Percentiles rank a stretch among this genome's conserved stretches.
These are phyloP conservation scores for Aspergillus campestris DNA, from an alignment of 495 filamentous ascomycete species.

Conservation along the genomic window DNA sequence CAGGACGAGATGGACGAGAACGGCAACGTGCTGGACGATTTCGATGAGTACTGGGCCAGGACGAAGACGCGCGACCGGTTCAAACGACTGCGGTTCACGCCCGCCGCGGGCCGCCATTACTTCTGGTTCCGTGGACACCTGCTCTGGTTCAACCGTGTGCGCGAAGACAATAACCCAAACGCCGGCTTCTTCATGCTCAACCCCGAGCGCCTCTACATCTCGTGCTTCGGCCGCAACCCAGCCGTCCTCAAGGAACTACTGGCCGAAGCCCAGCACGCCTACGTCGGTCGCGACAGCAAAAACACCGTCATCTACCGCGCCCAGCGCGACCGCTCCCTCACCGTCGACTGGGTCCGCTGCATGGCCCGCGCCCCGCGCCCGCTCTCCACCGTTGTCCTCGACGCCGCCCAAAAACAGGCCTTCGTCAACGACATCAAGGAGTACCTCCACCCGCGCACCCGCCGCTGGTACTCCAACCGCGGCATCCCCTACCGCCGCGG, in stretches of 20 bases:
- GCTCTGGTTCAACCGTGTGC: slow-evolving; percentile 45
- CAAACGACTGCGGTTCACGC: slow-evolving; percentile 55
- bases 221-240: slow-evolving; percentile 59
- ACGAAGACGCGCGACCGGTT: slow-evolving; percentile 41
- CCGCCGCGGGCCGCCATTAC: slow-evolving; percentile 54
- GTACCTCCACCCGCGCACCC: slow-evolving; percentile 66
- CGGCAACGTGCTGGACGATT: slow-evolving; percentile 11
- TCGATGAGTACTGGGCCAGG: slow-evolving; percentile 43
- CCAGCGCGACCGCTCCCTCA: slow-evolving; percentile 17
- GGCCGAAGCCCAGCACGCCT: slow-evolving; percentile 50
- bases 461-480: slow-evolving; percentile 69
- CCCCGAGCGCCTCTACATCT: slow-evolving; percentile 52
- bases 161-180: slow-evolving; percentile 17
- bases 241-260: slow-evolving; percentile 58
- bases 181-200: slow-evolving; percentile 26
- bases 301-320: slow-evolving; percentile 62
- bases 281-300: slow-evolving; percentile 50
- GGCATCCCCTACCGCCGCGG: slow-evolving; percentile 46
- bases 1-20: slow-evolving; percentile 38
- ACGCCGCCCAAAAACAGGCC: slow-evolving; percentile 59
- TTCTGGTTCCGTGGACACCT: slow-evolving; percentile 54
- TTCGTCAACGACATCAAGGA: slow-evolving; percentile 80
- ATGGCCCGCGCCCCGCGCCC: slow-evolving; percentile 65
- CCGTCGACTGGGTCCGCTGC: slow-evolving; percentile 53
- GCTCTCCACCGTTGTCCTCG: slow-evolving; percentile 77